phyloP scores from a whole-genome alignment of 257 asterid genomes.

The Voacanga thouarsii region DNA sequence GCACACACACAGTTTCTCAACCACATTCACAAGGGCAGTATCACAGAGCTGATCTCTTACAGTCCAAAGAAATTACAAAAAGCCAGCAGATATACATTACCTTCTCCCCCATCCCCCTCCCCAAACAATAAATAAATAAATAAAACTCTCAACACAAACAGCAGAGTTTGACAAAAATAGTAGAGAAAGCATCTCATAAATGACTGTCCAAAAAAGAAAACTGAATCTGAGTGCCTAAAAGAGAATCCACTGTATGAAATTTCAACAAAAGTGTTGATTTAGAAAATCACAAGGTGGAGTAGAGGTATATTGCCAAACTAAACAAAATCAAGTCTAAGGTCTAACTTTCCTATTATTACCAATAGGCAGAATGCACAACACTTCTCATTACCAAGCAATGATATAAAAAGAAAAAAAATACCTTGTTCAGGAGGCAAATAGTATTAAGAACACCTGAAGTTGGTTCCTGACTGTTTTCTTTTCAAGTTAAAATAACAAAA shows the following conservation, averaged over 20 bases:
- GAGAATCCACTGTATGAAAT: background rate
- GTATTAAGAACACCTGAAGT: background rate
- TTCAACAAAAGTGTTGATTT: background rate
- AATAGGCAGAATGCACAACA: background rate
- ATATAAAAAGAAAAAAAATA: background rate
- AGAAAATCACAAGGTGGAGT: background rate
- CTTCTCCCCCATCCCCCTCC: no score
- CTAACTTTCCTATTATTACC: background rate
- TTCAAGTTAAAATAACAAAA: background rate
- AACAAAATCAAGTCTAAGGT: background rate
- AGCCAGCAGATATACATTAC: no score
- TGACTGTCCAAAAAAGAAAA: background rate
- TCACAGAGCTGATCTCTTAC: background rate
- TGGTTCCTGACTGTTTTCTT: background rate
- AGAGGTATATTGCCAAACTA: background rate
- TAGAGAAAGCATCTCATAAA: no score
- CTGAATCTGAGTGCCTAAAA: background rate
- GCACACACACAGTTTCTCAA: background rate
- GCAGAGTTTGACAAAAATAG: no score
- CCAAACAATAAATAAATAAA: no score
- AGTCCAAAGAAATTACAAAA: no score
- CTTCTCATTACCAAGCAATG: background rate
- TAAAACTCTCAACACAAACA: no score
- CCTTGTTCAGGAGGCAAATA: background rate
- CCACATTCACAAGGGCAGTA: background rate